phyloP scores from a whole-genome alignment of 78 protist genomes.

The Neovahlkampfia damariscottae region DNA sequence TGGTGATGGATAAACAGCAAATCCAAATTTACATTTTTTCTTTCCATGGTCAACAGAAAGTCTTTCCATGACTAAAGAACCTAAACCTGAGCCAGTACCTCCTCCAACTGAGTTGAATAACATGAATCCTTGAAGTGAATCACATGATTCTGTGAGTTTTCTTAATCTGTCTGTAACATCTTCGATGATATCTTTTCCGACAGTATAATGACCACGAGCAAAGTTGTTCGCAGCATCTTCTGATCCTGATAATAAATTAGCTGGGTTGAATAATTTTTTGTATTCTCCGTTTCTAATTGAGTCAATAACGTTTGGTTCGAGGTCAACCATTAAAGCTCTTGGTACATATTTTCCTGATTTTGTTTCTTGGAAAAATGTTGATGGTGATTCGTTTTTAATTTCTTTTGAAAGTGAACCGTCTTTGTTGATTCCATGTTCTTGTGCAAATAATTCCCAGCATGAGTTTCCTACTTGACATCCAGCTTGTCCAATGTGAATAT shows the following conservation, averaged over 20 bases:
- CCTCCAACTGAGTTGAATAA: conserved; percentile 84
- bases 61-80: conserved; percentile 79
- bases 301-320: conserved; percentile 88
- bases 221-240: conserved; percentile 86
- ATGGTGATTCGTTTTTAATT: conserved; percentile 47
- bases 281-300: conserved; percentile 73
- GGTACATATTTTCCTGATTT: conserved; percentile 80
- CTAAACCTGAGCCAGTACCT: conserved; percentile 91
- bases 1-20: conserved; percentile 31
- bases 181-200: conserved; percentile 52
- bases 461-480: conserved; percentile 91
- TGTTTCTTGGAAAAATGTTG: conserved; percentile 76
- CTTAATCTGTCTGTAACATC: conserved; percentile 52
- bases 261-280: conserved; percentile 79
- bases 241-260: conserved; percentile 69
- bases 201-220: conserved; percentile 85
- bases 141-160: conserved; percentile 59
- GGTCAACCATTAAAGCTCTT: conserved; percentile 80
- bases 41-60: conserved; percentile 78
- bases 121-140: conserved; percentile 30
- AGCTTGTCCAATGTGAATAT: conserved; percentile 80
- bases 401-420: conserved; percentile 68
- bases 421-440: conserved; percentile 86
- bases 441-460: conserved; percentile 94
- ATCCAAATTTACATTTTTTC: conserved; percentile 74